phyloP scores from a whole-genome alignment of 768 basidiomycete species.

The Podaxis mareebaensis region DNA sequence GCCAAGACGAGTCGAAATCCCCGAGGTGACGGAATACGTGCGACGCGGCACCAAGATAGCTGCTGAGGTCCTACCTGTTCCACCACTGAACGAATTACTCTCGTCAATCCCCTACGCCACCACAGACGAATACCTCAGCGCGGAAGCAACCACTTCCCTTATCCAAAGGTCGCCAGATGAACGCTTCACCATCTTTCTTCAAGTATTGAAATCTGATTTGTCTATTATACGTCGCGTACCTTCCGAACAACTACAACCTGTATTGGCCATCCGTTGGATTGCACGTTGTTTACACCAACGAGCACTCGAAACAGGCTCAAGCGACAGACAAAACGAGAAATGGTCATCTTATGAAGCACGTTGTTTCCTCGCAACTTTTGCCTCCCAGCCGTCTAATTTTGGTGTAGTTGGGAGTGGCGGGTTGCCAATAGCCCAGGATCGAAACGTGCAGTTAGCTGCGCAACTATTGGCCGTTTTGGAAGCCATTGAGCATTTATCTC shows the following conservation, averaged over 20 bases:
- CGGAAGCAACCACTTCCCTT: constrained; percentile 35
- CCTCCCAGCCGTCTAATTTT: constrained; percentile 21
- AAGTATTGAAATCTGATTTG: constrained; percentile 55
- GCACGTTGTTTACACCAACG: constrained; percentile 49
- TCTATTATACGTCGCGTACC: constrained; percentile 47
- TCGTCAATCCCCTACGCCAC: constrained; percentile 25
- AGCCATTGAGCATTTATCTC: constrained; percentile 57
- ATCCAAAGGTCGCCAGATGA: constrained; percentile 50
- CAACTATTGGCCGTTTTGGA: constrained; percentile 63
- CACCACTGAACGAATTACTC: constrained; percentile 49
- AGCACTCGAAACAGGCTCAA: constrained; percentile 49
- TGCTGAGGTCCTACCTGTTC: constrained; percentile 55
- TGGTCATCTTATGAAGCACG: constrained; percentile 69
- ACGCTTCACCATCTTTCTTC: constrained; percentile 57
- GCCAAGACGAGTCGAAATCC: constrained; percentile 22
- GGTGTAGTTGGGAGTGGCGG: constrained; percentile 16
- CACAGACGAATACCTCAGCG: constrained; percentile 31
- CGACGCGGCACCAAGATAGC: constrained; percentile 71
- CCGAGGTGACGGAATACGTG: constrained; percentile 55
- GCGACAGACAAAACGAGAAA: constrained; percentile 61
- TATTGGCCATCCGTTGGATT: constrained; percentile 66
- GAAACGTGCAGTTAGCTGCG: constrained; percentile 68
- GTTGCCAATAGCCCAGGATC: constrained; percentile 46
- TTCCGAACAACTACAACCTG: constrained; percentile 46
- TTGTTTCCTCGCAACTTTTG: constrained; percentile 57